Conservation (phyloP, 2,329 filamentous ascomycete genomes). For the Aurifilum marmelostoma region DNA sequence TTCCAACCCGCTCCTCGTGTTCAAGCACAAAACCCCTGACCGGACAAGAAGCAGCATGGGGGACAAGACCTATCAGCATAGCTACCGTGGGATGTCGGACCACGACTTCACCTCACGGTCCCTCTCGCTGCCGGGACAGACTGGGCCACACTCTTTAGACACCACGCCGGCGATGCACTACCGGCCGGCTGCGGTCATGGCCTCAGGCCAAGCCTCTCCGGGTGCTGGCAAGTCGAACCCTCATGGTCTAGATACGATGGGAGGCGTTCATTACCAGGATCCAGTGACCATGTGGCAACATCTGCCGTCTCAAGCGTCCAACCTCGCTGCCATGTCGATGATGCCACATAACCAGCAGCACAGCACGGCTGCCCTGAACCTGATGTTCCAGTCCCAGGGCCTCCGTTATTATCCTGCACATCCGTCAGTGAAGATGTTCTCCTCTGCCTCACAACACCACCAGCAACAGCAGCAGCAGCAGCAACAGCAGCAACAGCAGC, state of each 20-base stretch:
- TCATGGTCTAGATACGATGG: slow-evolving; percentile 20
- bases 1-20: neutral
- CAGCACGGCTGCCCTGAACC: slow-evolving; percentile 17
- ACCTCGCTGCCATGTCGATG: slow-evolving; percentile 26
- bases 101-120: slow-evolving; percentile 20
- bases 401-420: slow-evolving; percentile 25
- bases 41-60: slow-evolving; percentile 17
- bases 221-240: neutral
- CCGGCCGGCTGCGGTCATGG: slow-evolving; percentile 5
- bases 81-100: slow-evolving; percentile 22
- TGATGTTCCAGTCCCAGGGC: slow-evolving; percentile 28
- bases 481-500: neutral
- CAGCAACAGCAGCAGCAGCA: neutral
- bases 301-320: slow-evolving; percentile 17
- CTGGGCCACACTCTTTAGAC: slow-evolving; percentile 23
- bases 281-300: slow-evolving; percentile 27
- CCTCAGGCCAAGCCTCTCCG: neutral
- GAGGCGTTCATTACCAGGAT: slow-evolving; percentile 21
- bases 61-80: slow-evolving; percentile 24
- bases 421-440: slow-evolving; percentile 26
- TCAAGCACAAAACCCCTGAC: neutral
- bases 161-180: slow-evolving; percentile 25
- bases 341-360: slow-evolving; percentile 25
- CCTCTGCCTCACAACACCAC: slow-evolving; percentile 22
- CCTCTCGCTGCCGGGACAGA: slow-evolving; percentile 17